phyloP scores from a whole-genome alignment of 345 rosid genomes.

The Eucalyptus pauciflora region DNA sequence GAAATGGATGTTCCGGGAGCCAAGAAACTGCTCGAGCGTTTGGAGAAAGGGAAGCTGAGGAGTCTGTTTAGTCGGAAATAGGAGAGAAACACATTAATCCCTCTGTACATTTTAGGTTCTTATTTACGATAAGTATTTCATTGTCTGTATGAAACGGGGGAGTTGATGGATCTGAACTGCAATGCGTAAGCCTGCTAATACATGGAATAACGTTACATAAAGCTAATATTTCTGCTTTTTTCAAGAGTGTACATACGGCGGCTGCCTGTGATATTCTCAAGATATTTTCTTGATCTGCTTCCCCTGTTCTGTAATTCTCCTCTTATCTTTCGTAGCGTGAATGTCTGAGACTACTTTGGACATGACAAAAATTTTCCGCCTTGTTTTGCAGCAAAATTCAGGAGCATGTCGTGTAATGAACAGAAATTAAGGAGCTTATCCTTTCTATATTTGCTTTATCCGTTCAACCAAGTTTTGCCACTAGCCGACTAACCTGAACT shows the following conservation, averaged over 20 bases:
- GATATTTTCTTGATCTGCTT: background rate
- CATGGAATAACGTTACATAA: conserved; percentile 4
- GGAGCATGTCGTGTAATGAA: background rate
- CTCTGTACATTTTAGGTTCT: conserved; percentile 1
- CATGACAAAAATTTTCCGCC: background rate
- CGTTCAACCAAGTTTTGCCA: background rate
- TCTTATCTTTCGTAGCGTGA: background rate
- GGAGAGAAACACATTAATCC: background rate
- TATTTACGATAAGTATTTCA: background rate
- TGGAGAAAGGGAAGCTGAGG: conserved; percentile 73
- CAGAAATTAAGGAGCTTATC: background rate
- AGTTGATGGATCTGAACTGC: background rate
- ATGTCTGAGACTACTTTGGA: background rate
- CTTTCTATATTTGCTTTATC: background rate
- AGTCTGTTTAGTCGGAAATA: conserved; percentile 64
- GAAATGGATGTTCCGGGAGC: conserved; percentile 91
- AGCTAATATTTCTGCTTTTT: background rate
- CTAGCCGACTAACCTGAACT: background rate
- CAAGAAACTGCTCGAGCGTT: conserved; percentile 70
- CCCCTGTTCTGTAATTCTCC: background rate
- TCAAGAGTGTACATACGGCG: background rate
- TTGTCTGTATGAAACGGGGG: background rate
- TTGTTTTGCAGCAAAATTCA: background rate
- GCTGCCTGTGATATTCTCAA: background rate
- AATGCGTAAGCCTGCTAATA: background rate